These are phyloP conservation scores for Myriosclerotinia scirpicola DNA, from an alignment of 2,329 filamentous ascomycete genomes.

Conservation along the genomic window DNA sequence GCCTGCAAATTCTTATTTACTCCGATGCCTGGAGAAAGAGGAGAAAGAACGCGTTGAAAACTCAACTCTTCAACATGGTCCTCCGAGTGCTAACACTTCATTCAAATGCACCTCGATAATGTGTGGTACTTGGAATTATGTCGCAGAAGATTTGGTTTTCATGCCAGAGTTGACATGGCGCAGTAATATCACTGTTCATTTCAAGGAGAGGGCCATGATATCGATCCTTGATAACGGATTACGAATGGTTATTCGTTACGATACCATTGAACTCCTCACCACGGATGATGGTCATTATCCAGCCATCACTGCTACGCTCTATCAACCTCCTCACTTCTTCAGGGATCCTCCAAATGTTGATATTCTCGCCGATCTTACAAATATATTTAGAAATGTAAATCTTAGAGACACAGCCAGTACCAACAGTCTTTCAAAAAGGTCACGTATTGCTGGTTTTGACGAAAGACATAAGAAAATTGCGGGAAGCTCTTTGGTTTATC, in stretches of 20 bases:
- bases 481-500: constrained; percentile 53
- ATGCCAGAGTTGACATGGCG: constrained; percentile 45
- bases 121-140: constrained; percentile 48
- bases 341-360: constrained; percentile 13
- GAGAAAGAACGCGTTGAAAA: constrained; percentile 25
- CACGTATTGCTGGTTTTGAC: constrained; percentile 41
- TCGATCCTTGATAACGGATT: constrained; percentile 44
- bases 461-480: constrained; percentile 43
- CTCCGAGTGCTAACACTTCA: constrained; percentile 30
- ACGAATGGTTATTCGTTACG: constrained; percentile 48
- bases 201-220: constrained; percentile 45
- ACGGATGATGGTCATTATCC: constrained; percentile 45
- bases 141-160: constrained; percentile 44
- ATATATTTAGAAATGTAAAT: neutral
- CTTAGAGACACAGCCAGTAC: constrained; percentile 19
- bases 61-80: constrained; percentile 3
- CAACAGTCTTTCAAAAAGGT: constrained; percentile 30
- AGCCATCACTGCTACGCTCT: constrained; percentile 52
- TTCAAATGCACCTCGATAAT: constrained; percentile 42
- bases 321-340: constrained; percentile 53
- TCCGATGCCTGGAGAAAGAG: constrained; percentile 33
- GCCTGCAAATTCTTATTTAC: constrained; percentile 31
- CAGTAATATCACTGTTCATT: constrained; percentile 43
- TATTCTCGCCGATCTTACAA: constrained; percentile 25
- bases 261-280: constrained; percentile 38